phyloP scores from a whole-genome alignment of 1,284 basidiomycete species.

The Sanguinoderma infundibulare region DNA sequence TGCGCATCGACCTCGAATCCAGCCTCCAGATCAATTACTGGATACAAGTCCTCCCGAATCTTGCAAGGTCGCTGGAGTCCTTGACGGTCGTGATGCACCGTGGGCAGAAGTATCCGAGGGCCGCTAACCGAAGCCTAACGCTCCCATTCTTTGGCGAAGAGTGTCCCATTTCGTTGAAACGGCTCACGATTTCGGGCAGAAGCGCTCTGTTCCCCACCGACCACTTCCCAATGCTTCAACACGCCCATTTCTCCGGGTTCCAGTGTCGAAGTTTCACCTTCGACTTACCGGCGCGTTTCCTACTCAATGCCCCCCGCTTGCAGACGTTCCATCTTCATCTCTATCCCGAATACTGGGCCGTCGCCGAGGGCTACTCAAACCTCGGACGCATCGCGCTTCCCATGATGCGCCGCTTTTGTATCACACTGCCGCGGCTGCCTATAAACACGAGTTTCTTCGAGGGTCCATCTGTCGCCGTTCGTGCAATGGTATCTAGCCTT shows the following conservation, averaged over 20 bases:
- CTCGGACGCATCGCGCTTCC: neutral
- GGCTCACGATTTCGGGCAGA: neutral
- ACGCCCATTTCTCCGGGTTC: neutral
- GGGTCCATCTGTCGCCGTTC: neutral
- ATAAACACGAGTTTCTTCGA: neutral
- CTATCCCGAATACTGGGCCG: neutral
- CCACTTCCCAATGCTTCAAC: neutral
- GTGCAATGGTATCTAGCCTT: neutral
- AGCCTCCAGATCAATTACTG: neutral
- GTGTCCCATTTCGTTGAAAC: neutral
- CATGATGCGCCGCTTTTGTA: constrained; percentile 1
- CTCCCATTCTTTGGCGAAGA: neutral
- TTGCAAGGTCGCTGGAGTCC: neutral
- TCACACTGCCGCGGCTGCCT: neutral
- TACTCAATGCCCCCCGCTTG: neutral
- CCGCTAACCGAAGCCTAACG: neutral
- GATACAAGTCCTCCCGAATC: neutral
- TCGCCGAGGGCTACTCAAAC: neutral
- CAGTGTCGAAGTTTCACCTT: neutral
- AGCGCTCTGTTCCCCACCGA: neutral
- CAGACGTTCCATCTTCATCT: neutral
- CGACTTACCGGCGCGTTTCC: neutral
- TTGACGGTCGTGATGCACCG: neutral
- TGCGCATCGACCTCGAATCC: neutral
- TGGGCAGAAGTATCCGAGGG: neutral